A percentile compares a stretch with the other conserved stretches of the same genome.
Evolutionary conservation across 2,329 filamentous ascomycete genomes (phyloP).

Genomic region (Colletotrichum lindemuthianum): DNA sequence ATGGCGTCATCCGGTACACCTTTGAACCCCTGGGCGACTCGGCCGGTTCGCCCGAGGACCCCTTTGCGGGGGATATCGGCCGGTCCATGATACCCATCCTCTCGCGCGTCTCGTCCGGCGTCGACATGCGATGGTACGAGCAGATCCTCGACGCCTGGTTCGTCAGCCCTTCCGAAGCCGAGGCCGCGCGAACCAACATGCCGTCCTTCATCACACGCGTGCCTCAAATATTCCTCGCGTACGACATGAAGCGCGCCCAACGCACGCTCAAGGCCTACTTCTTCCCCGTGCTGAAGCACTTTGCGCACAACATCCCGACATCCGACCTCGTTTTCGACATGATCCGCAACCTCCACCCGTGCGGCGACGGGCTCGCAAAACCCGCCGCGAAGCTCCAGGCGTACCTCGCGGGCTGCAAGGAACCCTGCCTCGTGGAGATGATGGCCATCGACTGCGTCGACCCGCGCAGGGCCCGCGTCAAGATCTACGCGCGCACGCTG

Average conservation of each 20-base stretch:
- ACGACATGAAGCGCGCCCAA: constrained; percentile 37
- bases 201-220: constrained; percentile 26
- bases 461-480: constrained; percentile 39
- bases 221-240: constrained; percentile 39
- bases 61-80: constrained; percentile 21
- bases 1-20: constrained; percentile 19
- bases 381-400: constrained; percentile 34
- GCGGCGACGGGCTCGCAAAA: constrained; percentile 25
- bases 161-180: constrained; percentile 20
- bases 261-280: constrained; percentile 39
- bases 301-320: constrained; percentile 35
- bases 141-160: constrained; percentile 23
- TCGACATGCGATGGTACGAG: constrained; percentile 30
- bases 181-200: background rate
- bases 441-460: constrained; percentile 40
- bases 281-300: constrained; percentile 39
- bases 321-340: constrained; percentile 38
- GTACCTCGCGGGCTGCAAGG: constrained; percentile 32
- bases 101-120: constrained; percentile 19
- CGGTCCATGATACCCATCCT: constrained; percentile 16
- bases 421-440: constrained; percentile 37
- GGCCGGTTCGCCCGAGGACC: constrained; percentile 19
- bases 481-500: constrained; percentile 38
- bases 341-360: constrained; percentile 36
- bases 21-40: constrained; percentile 26